Percentiles rank a stretch among this genome's conserved stretches.
Evolutionary conservation across 176 grass and related monocot genomes (phyloP).

Genomic region (Dendrocalamus sinicus): DNA sequence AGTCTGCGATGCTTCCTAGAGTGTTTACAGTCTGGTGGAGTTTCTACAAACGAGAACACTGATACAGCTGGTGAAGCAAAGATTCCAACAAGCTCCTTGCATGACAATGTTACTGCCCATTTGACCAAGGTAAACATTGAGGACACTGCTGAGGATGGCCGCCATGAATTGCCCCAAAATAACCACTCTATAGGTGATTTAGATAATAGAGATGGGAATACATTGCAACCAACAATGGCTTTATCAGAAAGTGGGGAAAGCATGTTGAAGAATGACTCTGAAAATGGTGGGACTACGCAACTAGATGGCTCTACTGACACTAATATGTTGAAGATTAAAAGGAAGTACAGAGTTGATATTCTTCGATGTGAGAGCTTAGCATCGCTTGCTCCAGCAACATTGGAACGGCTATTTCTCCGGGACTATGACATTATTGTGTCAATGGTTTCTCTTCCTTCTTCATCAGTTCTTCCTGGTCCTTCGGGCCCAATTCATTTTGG

Average conservation of each 20-base stretch:
- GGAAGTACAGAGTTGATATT: slow-evolving; percentile 94
- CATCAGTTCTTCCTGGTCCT: slow-evolving; percentile 83
- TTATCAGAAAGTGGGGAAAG: slow-evolving; percentile 40
- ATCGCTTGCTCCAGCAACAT: slow-evolving; percentile 77
- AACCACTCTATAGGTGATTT: slow-evolving; percentile 33
- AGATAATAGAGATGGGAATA: slow-evolving; percentile 43
- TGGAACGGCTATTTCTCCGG: slow-evolving; percentile 83
- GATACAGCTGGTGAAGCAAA: slow-evolving; percentile 46
- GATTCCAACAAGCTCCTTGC: slow-evolving; percentile 38
- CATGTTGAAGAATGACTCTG: slow-evolving; percentile 18
- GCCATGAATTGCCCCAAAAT: slow-evolving; percentile 30
- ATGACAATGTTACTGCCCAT: slow-evolving; percentile 42
- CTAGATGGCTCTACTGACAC: slow-evolving; percentile 52
- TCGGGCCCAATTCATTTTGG: slow-evolving; percentile 91
- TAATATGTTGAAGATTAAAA: slow-evolving; percentile 64
- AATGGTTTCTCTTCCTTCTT: slow-evolving; percentile 92
- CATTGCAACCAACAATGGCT: slow-evolving; percentile 7
- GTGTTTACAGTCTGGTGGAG: slow-evolving; percentile 85
- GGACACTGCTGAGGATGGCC: slow-evolving; percentile 23
- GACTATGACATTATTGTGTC: slow-evolving; percentile 98
- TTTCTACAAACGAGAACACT: slow-evolving; percentile 46
- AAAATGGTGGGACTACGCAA: slow-evolving; percentile 32
- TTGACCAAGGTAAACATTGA: slow-evolving; percentile 46
- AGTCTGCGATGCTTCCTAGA: slow-evolving; percentile 87
- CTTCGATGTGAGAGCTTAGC: slow-evolving; percentile 98